Evolutionary conservation across 2,329 filamentous ascomycete genomes (phyloP), one percentile per base, ranked within the genome.

Genomic region (Cercospora zeina): DNA sequence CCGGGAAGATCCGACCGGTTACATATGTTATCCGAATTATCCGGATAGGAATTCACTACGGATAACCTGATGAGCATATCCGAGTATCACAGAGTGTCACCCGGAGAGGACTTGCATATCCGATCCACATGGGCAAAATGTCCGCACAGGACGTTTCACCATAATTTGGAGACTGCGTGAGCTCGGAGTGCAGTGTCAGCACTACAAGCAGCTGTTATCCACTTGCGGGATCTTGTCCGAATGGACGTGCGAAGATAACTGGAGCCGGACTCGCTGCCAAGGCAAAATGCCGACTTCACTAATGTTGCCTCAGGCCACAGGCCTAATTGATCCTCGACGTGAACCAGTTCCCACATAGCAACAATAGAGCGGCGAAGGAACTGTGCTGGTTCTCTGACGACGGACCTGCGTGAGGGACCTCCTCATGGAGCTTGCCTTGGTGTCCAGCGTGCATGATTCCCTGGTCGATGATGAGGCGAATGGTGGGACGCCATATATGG

Each of bases 281-380:
- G 49, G 24, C 49, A 53, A 53, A 53, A 34, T 14, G 31, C 49
- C 49, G 30, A 53, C 42, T 49, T 53, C 49, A 33, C 30, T n/a
- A 53, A 53, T 53, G 30, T 19, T 16, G 49, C 49, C 49, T 53
- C 49, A 53, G 49, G 49, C 49, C 49, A n/a, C 49, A 53, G 49
- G 49, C 49, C 10, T 49, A 19, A 49, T 11, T 2, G 14, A 49
- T 19, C 3, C 13, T 27, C 0, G 42, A n/a, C 3, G 19, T 30
- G 49, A 53, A 53, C 30, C 42, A 30, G 49, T 31, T 53, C 31
- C 30, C 16, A 34, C 16, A 9, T 31, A 24, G 3, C 49, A 31
- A 34, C 33, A 53, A 53, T 53, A 53, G 30, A 34, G 31, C 34
- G 49, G 5, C 49, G 24, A 49, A 49, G 42, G 19, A 21, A 27